phyloP scores from a whole-genome alignment of 2,329 filamentous ascomycete genomes.

The Polytolypa hystricis region DNA sequence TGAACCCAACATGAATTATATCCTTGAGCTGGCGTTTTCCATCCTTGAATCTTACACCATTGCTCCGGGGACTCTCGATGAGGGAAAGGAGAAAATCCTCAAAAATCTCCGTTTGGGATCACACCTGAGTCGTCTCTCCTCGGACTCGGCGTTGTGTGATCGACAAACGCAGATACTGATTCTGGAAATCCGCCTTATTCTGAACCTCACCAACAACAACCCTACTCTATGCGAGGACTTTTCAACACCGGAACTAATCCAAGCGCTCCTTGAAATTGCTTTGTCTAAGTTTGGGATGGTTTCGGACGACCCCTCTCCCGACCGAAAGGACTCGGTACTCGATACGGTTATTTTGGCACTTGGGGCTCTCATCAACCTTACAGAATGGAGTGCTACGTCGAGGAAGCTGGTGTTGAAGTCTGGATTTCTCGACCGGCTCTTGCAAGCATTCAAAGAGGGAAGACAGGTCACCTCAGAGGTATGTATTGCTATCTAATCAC shows the following conservation, averaged over 20 bases:
- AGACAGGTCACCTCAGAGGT: slow-evolving; percentile 58
- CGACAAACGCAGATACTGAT: slow-evolving; percentile 24
- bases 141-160: slow-evolving; percentile 10
- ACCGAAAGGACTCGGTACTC: slow-evolving; percentile 47
- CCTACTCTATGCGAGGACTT: slow-evolving; percentile 57
- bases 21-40: slow-evolving; percentile 22
- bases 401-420: slow-evolving; percentile 38
- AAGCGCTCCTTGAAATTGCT: slow-evolving; percentile 26
- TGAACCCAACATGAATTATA: slow-evolving; percentile 13
- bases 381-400: slow-evolving; percentile 61
- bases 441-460: slow-evolving; percentile 57
- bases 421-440: slow-evolving; percentile 46
- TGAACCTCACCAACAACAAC: slow-evolving; percentile 81
- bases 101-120: slow-evolving; percentile 25
- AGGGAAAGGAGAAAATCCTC: slow-evolving; percentile 19
- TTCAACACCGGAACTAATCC: slow-evolving; percentile 33
- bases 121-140: slow-evolving; percentile 23
- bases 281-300: slow-evolving; percentile 22
- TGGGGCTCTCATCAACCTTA: slow-evolving; percentile 76
- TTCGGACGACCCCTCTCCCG: slow-evolving; percentile 18
- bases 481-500: slow-evolving; percentile 25
- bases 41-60: slow-evolving; percentile 29
- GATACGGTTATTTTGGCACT: slow-evolving; percentile 67
- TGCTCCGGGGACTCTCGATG: slow-evolving; percentile 17
- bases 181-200: slow-evolving; percentile 55